phyloP scores from a whole-genome alignment of 257 asterid species.

The Schizonepeta tenuifolia region DNA sequence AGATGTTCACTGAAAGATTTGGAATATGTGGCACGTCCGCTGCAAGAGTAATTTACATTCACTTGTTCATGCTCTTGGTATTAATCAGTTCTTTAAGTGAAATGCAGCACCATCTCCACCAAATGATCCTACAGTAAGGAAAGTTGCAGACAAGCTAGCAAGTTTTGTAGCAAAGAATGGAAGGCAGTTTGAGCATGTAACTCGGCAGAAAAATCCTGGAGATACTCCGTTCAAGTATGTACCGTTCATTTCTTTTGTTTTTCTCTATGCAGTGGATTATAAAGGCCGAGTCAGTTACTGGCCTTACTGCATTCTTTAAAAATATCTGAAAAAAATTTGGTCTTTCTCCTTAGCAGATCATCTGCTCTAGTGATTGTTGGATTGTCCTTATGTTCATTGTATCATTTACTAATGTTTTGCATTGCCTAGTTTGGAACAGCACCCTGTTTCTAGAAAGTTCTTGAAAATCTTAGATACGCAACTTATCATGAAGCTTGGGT shows the following conservation, averaged over 20 bases:
- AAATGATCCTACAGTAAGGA: conserved; percentile 95
- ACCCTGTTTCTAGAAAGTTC: not conserved
- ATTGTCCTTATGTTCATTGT: not conserved
- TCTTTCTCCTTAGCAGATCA: not conserved
- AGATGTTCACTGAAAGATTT: conserved; percentile 82
- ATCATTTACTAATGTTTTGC: not conserved
- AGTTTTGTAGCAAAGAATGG: conserved; percentile 98
- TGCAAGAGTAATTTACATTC: conserved; percentile 83
- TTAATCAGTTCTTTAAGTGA: conserved; percentile 95
- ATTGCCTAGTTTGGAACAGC: not conserved
- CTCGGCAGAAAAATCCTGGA: conserved; percentile 94
- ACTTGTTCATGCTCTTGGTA: conserved; percentile 86
- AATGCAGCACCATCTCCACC: conserved; percentile 93
- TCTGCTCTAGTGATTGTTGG: not conserved
- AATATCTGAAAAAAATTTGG: not conserved
- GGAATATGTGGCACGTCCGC: conserved; percentile 85
- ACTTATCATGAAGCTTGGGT: not conserved
- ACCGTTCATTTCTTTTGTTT: conserved; percentile 19
- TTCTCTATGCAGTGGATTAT: conserved; percentile 4
- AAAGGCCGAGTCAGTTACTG: not conserved
- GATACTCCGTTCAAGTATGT: conserved; percentile 94
- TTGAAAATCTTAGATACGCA: not conserved
- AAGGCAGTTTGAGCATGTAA: conserved; percentile 85
- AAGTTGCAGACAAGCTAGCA: conserved; percentile 89
- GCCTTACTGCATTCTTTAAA: not conserved